Conservation (phyloP, 164 flowering plant genomes). For the Nymphaea thermarum region DNA sequence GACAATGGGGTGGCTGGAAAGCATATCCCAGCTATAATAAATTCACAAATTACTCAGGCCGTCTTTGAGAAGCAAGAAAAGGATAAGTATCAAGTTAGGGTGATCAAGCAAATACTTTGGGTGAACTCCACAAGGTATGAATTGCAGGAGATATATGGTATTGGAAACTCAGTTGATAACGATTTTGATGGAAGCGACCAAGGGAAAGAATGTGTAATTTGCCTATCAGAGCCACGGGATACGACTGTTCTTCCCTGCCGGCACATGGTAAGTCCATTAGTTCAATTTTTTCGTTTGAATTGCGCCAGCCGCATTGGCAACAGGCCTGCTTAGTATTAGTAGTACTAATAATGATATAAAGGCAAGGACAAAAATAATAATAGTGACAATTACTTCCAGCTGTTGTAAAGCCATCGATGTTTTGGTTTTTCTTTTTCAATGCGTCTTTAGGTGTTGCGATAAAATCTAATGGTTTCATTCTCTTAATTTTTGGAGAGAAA, state of each 20-base stretch:
- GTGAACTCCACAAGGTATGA: constrained; percentile 84
- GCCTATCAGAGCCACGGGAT: constrained; percentile 97
- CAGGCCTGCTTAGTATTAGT: no score
- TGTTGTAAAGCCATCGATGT: no score
- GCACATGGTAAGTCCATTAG: constrained; percentile 60
- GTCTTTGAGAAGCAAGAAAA: constrained; percentile 72
- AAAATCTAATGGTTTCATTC: no score
- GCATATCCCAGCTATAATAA: constrained; percentile 23
- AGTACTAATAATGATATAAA: no score
- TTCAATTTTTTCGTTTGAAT: no score
- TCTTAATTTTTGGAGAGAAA: no score
- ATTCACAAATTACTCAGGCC: constrained; percentile 85
- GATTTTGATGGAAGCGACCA: constrained; percentile 78
- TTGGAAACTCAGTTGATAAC: constrained; percentile 77
- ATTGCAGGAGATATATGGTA: constrained; percentile 94
- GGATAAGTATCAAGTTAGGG: constrained; percentile 64
- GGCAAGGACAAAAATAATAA: no score
- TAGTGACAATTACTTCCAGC: no score
- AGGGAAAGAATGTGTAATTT: constrained; percentile 95
- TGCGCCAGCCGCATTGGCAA: no score
- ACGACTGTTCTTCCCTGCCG: constrained; percentile 97
- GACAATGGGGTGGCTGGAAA: constrained; percentile 26
- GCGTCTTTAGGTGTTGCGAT: no score
- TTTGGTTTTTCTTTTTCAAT: no score
- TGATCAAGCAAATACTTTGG: constrained; percentile 86